Evolutionary conservation across 331 rosid species (phyloP), one percentile per base, ranked within the genome.

Genomic region (Pyracantha coccinea): DNA sequence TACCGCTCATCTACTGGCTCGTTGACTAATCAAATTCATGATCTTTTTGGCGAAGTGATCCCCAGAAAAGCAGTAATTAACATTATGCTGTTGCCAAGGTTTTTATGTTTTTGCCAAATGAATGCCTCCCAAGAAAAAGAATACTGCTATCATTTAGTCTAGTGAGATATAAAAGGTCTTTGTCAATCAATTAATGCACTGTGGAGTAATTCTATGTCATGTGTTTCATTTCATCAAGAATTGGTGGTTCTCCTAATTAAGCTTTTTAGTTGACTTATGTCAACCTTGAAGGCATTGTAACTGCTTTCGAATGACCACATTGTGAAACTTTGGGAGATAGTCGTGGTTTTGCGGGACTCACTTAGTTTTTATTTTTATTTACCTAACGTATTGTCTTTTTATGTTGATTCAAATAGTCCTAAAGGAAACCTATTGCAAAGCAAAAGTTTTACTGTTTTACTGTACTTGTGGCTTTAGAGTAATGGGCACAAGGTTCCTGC

Each of bases 381-480:
- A 58, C 11, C 17, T 59, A 23, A 23, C 12, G 2, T 72, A 23
- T 31, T 57, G 4, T 4, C 7, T 50, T 50, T 16, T 50, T 50
- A 70, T 53, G 31, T 29, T 21, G 52, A 55, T 29, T 31, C 16
- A 14, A 29, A 44, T 44, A 25, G 17, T 58, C 44, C 4, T 28
- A 58, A 69, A 17, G 25, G 21, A 25, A 45, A 27, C 41, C 31
- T 29, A 13, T 53, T 13, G 15, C 32, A 25, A 32, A 4, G 68
- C 29, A 73, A 16, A 17, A 4, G 4, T 69, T 75, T 35, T 31
- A 58, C 58, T 33, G 32, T 13, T 76, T 60, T 29, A 12, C 67
- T 80, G 66, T 75, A 32, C 28, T 73, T 83, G 76, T 88, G 90
- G 88, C 73, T 75, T 74, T 85, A 85, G 91, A 86, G 76, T 84